phyloP scores from a whole-genome alignment of 352 stramenopile species.

The Globisporangium paddicum region DNA sequence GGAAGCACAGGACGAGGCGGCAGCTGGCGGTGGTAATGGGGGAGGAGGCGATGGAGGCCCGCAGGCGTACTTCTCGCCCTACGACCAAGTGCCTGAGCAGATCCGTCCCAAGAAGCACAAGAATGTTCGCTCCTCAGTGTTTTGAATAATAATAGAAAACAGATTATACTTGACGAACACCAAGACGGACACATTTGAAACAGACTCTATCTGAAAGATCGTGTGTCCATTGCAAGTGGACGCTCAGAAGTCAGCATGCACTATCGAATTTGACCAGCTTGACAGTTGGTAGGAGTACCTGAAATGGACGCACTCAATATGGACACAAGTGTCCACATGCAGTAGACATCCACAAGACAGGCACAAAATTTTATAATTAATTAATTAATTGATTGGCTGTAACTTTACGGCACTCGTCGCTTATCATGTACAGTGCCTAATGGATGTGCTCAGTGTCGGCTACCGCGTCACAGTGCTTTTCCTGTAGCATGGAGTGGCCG shows the following conservation, averaged over 20 bases:
- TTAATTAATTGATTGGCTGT: too few species aligned
- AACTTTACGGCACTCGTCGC: too few species aligned
- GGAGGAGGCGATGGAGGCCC: slow-evolving; percentile 9
- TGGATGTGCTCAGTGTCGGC: not conserved
- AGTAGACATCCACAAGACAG: too few species aligned
- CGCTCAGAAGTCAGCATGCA: not conserved
- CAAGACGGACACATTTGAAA: too few species aligned
- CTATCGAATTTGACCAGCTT: too few species aligned
- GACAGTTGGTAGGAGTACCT: not conserved
- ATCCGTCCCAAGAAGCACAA: slow-evolving; percentile 52
- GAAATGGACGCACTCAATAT: not conserved
- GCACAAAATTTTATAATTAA: too few species aligned
- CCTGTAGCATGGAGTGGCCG: slow-evolving; percentile 11
- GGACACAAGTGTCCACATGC: not conserved
- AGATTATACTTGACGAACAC: not conserved
- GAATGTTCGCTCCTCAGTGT: slow-evolving; percentile 12
- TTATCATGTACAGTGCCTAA: too few species aligned
- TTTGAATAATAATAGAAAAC: not conserved
- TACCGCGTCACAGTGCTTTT: slow-evolving; percentile 12
- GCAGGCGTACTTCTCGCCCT: slow-evolving; percentile 65
- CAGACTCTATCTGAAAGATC: not conserved
- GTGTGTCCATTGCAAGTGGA: not conserved
- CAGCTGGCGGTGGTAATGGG: slow-evolving; percentile 19
- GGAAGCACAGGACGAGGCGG: slow-evolving; percentile 33
- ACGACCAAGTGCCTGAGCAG: slow-evolving; percentile 47